Evolutionary conservation across 1,284 basidiomycete genomes (phyloP).

Genomic region (Irpex lacteus): DNA sequence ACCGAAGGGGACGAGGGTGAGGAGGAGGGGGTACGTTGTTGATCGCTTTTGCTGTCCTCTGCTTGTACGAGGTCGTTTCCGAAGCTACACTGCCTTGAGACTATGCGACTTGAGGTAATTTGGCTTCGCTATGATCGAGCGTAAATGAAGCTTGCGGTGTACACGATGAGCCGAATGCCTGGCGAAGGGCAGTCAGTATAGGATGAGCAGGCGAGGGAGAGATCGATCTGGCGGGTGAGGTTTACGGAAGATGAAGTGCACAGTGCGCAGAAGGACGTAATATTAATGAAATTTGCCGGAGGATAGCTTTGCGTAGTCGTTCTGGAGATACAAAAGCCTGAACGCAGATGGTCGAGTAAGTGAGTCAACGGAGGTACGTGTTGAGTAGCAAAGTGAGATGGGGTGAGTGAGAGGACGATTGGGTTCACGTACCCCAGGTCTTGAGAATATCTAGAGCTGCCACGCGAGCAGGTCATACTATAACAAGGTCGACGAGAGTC

Average conservation of each 20-base stretch:
- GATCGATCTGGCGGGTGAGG: background rate
- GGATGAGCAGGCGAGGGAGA: background rate
- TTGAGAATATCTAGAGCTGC: background rate
- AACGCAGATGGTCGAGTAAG: no score
- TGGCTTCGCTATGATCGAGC: no score
- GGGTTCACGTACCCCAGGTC: background rate
- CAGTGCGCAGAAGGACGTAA: background rate
- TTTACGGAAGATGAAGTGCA: background rate
- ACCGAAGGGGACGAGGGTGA: background rate
- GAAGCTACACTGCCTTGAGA: no score
- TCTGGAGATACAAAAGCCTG: background rate
- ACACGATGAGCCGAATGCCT: no score
- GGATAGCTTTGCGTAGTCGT: background rate
- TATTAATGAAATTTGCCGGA: background rate
- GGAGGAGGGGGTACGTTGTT: background rate
- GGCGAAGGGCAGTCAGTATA: background rate
- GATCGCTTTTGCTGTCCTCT: background rate
- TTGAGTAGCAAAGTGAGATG: background rate
- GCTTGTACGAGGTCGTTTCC: background rate
- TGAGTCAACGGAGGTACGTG: background rate
- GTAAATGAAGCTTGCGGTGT: no score
- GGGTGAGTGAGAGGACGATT: background rate
- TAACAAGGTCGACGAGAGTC: background rate
- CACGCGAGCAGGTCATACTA: background rate
- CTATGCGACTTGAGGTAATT: no score